phyloP scores from a whole-genome alignment of 345 rosid species.

The Linum lewisii region DNA sequence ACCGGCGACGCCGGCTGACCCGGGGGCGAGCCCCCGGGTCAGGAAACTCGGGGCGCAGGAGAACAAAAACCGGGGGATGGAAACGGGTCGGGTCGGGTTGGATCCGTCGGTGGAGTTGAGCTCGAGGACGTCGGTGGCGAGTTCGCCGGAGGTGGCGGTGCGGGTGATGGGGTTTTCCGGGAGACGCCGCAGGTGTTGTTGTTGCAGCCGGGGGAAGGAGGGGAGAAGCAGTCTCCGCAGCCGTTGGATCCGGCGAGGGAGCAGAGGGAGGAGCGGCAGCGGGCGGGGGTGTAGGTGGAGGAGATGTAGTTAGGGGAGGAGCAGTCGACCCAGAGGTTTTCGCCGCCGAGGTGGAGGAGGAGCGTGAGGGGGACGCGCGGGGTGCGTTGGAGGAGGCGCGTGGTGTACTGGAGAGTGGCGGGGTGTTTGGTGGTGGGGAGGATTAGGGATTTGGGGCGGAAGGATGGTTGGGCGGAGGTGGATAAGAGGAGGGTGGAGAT shows the following conservation, averaged over 20 bases:
- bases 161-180: background rate
- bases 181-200: constrained; percentile 7
- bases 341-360: constrained; percentile 1
- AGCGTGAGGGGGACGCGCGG: background rate
- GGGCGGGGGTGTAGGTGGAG: background rate
- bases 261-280: background rate
- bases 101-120: constrained; percentile 4
- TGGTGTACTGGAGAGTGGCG: background rate
- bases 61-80: background rate
- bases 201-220: constrained; percentile 5
- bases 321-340: background rate
- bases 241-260: background rate
- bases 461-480: background rate
- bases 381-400: background rate
- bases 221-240: constrained; percentile 2
- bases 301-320: background rate
- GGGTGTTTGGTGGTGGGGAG: background rate
- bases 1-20: background rate
- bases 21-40: background rate
- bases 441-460: background rate
- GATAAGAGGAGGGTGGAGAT: background rate
- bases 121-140: background rate
- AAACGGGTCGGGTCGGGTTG: background rate
- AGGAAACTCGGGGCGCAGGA: background rate
- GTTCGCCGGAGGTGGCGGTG: background rate